These are phyloP conservation scores for Collybia nuda DNA, from an alignment of 768 basidiomycete genomes.

Conservation along the genomic window DNA sequence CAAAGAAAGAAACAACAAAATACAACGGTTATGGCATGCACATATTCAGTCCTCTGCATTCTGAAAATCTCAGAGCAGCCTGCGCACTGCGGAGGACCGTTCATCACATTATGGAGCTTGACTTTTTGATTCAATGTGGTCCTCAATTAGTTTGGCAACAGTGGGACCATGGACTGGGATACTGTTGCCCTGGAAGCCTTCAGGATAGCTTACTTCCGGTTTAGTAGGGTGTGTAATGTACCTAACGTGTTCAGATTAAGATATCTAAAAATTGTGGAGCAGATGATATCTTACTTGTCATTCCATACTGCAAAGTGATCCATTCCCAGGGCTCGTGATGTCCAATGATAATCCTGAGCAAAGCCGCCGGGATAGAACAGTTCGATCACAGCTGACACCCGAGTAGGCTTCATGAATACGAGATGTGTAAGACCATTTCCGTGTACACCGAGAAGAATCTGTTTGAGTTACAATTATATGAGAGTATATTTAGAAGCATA, in stretches of 20 bases:
- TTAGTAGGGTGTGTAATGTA: slow-evolving; percentile 42
- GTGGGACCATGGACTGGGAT: slow-evolving; percentile 74
- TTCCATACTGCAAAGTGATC: slow-evolving; percentile 80
- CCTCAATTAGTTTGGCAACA: slow-evolving; percentile 71
- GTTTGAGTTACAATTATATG: neutral
- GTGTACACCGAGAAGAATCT: slow-evolving; percentile 74
- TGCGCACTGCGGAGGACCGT: too few species aligned
- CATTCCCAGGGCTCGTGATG: slow-evolving; percentile 69
- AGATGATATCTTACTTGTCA: slow-evolving; percentile 48
- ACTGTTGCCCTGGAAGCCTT: slow-evolving; percentile 78
- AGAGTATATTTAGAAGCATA: neutral
- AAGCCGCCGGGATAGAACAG: slow-evolving; percentile 82
- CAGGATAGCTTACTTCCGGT: slow-evolving; percentile 64
- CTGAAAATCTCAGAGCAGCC: too few species aligned
- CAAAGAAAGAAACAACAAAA: too few species aligned
- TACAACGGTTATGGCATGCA: too few species aligned
- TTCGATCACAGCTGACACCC: slow-evolving; percentile 80
- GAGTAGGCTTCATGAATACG: slow-evolving; percentile 79
- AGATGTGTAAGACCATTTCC: slow-evolving; percentile 85
- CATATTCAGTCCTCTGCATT: too few species aligned
- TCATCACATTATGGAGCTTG: neutral
- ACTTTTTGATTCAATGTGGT: slow-evolving; percentile 39
- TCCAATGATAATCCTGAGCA: slow-evolving; percentile 88
- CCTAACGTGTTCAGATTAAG: slow-evolving; percentile 10
- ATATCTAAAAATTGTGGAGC: neutral